Evolutionary conservation across 2,329 filamentous ascomycete genomes (phyloP).

Genomic region (Penicillium sp.): DNA sequence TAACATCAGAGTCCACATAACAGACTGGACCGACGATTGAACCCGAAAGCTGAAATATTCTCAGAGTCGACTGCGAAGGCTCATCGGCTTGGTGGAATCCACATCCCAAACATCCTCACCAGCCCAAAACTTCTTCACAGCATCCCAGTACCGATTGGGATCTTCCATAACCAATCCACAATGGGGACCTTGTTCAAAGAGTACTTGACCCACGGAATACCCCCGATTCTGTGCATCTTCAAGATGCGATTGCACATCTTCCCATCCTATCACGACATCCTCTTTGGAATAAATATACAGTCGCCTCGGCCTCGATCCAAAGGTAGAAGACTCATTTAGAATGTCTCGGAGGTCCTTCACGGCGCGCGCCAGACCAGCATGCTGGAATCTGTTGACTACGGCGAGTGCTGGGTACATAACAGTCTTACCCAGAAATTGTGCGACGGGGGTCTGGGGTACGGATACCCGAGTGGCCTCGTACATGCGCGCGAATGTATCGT

Average conservation of each 20-base stretch:
- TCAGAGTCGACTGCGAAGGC: background rate
- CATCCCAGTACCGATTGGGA: conserved; percentile 26
- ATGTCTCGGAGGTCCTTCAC: conserved; percentile 23
- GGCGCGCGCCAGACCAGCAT: conserved; percentile 17
- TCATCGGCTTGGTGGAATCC: background rate
- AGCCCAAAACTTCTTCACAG: conserved; percentile 25
- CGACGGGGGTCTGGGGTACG: conserved; percentile 15
- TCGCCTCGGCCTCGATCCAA: conserved; percentile 23
- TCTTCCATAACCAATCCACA: conserved; percentile 31
- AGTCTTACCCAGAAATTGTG: conserved; percentile 20
- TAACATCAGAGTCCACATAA: background rate
- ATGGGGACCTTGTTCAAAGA: conserved; percentile 26
- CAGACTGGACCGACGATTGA: background rate
- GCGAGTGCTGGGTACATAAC: conserved; percentile 28
- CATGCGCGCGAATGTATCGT: conserved; percentile 25
- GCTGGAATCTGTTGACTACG: conserved; percentile 23
- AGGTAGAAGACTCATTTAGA: conserved; percentile 27
- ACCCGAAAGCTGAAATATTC: background rate
- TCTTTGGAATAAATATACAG: conserved; percentile 29
- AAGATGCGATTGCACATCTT: conserved; percentile 29
- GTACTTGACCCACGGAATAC: conserved; percentile 19
- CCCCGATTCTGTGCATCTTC: conserved; percentile 24
- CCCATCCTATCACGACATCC: conserved; percentile 30
- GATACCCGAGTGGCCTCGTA: conserved; percentile 26
- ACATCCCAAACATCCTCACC: conserved; percentile 13